Percentiles rank a stretch among this genome's conserved stretches.
Conservation (phyloP, 257 asterid species). For the Primulina tabacum region DNA sequence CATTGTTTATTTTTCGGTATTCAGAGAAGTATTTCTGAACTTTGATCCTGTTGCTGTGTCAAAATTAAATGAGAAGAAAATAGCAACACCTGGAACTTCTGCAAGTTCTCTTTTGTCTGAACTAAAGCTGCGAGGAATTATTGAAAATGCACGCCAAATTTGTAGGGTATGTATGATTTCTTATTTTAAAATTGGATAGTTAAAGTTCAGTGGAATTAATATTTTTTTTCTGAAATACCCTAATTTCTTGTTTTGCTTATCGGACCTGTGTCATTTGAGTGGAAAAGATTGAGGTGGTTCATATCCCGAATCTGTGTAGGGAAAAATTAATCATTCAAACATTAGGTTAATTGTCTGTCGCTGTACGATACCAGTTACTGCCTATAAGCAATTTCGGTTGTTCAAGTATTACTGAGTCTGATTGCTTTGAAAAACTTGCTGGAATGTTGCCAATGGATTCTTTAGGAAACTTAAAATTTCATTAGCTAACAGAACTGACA, state of each 20-base stretch:
- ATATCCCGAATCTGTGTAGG: background rate
- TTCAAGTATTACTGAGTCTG: background rate
- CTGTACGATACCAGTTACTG: background rate
- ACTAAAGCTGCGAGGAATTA: conserved; percentile 72
- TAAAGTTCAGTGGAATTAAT: background rate
- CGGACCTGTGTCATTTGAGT: background rate
- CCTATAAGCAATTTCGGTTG: background rate
- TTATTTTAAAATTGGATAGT: background rate
- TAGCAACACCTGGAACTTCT: conserved; percentile 61
- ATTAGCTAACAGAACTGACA: conserved; percentile 5
- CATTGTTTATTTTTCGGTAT: conserved; percentile 28
- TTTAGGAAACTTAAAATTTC: background rate
- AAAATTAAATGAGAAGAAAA: conserved; percentile 84
- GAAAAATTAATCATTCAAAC: background rate
- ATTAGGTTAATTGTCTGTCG: background rate
- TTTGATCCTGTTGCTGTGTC: conserved; percentile 86
- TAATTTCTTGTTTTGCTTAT: conserved; percentile 13
- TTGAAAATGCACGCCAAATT: conserved; percentile 89
- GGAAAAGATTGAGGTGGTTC: conserved; percentile 1
- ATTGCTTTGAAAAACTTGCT: conserved; percentile 4
- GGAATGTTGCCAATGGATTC: background rate
- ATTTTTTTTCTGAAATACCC: conserved; percentile 13
- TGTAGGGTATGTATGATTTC: conserved; percentile 53
- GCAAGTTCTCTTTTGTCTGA: conserved; percentile 86
- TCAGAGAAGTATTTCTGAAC: conserved; percentile 86